Evolutionary conservation across 345 rosid species (phyloP).

Genomic region (Salix exigua): DNA sequence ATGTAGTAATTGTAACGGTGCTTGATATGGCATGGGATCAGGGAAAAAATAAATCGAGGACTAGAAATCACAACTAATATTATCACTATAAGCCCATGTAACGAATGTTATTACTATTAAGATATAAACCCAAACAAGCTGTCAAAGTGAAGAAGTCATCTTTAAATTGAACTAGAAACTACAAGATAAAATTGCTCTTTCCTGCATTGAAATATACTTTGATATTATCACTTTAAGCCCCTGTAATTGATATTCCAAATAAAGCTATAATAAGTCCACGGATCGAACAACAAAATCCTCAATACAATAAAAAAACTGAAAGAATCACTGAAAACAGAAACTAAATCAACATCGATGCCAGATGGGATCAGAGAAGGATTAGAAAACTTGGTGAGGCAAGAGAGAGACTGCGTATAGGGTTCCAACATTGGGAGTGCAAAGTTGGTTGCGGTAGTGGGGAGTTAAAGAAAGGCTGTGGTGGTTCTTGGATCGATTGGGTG

Average conservation of each 20-base stretch:
- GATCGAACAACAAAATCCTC: not conserved
- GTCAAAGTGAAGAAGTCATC: not conserved
- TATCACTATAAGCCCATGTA: too few species aligned
- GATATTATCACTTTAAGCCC: not conserved
- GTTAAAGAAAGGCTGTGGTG: too few species aligned
- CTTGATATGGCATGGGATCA: too few species aligned
- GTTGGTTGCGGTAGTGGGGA: too few species aligned
- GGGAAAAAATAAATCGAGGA: too few species aligned
- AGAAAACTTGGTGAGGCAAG: not conserved
- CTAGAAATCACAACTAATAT: too few species aligned
- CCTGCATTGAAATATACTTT: not conserved
- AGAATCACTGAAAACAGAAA: not conserved
- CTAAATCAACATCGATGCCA: not conserved
- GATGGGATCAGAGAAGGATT: not conserved
- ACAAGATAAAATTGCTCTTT: not conserved
- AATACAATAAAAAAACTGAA: not conserved
- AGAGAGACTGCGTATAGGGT: too few species aligned
- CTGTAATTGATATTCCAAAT: not conserved
- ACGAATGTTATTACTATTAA: too few species aligned
- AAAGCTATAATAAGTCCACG: not conserved
- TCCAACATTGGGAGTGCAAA: too few species aligned
- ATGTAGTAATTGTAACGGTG: too few species aligned
- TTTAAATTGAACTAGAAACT: not conserved
- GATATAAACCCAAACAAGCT: not conserved
- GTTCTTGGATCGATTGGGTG: too few species aligned